Base-by-base conservation (phyloP, 148 eudicot species). In the Spergularia bocconei region DNA sequence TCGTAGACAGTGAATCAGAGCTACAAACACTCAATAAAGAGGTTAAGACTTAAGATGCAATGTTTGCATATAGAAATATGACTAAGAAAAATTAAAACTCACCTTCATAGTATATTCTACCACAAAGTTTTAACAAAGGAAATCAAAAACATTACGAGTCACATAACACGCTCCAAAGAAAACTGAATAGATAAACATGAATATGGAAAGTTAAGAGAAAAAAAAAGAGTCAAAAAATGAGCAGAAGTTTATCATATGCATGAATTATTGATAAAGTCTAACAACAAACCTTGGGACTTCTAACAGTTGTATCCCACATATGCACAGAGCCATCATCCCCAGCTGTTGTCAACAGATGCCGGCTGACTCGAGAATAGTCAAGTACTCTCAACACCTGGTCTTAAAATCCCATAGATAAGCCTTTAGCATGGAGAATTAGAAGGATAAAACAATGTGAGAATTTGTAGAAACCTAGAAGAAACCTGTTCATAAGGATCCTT, bases 261-360 rank as follows among this genome's bases (percentile, higher is more conserved):
- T 29, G 2, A 29, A 29, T 29, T 2, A 29, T 29, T 52, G 44
- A 57, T 11, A 25, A 50, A 47, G 39, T 23, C 36, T 50, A 58
- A 2, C 21, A 7, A 57, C 82, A 77, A 70, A 95, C 98, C 98
- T 95, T 95, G 47, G 97, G 98, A 79, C 80, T 88, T 78, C 90
- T 89, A 72, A 88, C 89, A 67, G 94, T 91, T 77, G 94, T 87
- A 84, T 93, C 98, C 98, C 98, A 93, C 78, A 93, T 55, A 84
- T 91, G 92, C 74, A 93, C 79, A 25, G 98, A 91, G 33, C 98
- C 98, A 87, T 93, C 98, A 85, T 93, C 98, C 58, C 98, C 98
- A 75, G 98, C 98, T 61, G 98, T 91, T 51, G 86, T 94, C 86
- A 93, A 82, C 74, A 91, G 88, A 84, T 91, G 94, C 81, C 98